Evolutionary conservation across 768 basidiomycete species (phyloP), one percentile per base, ranked within the genome.

Genomic region (Cystobasidium onofrii): DNA sequence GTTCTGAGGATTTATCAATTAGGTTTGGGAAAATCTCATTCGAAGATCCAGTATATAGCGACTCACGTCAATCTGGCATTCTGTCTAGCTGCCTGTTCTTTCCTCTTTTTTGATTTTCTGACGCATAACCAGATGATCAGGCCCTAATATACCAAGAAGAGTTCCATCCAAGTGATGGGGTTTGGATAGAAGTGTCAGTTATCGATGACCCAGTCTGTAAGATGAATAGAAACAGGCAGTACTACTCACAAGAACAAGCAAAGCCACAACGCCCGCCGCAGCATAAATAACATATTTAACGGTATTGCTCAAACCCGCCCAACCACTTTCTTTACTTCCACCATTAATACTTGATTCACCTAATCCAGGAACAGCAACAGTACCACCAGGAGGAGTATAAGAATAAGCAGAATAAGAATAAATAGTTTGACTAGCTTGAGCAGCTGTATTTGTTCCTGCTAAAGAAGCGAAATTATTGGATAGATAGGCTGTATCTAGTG

Each of bases 21-120:
- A 66, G 33, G 9, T 43, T 43, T 18, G 41, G 18, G 54, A 55
- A n/a, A 9, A 12, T 7, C 54, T 17, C 43, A 66, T 25, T 66
- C 17, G 44, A 52, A 39, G 33, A 18, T n/a, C n/a, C n/a, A n/a
- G n/a, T n/a, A n/a, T n/a, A n/a, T n/a, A 31, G 13, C 33, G 20
- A 34, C 69, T 55, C 69, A 61, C 69, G 69, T 71, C 69, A 71
- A 54, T 44, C 69, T 55, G 3, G 69, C 69, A 31, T 41, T 60
- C 9, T 60, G 50, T 29, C 44, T 29, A 20, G 41, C 44, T 33
- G 54, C 54, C 27, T 71, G 31, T 20, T 34, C n/a, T 31, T 60
- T 55, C 36, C 36, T 71, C 52, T 55, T 55, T 10, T 52, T 23
- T 23, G 69, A 71, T 23, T 54, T 33, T 23, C 69, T 46, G 7